Evolutionary conservation across 306 rosid species (phyloP).

Genomic region (Malus orientalis): DNA sequence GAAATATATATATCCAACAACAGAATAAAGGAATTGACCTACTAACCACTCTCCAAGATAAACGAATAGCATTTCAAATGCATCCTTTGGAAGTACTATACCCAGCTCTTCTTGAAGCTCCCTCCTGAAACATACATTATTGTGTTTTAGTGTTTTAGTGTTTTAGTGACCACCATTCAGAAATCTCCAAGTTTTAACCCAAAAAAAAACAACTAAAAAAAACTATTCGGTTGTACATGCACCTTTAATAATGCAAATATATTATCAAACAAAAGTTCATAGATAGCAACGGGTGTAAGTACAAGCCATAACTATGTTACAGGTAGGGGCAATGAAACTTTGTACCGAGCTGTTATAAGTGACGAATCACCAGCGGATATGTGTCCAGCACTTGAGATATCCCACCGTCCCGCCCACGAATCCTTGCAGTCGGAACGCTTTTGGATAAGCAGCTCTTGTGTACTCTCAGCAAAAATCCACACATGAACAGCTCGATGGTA

Average conservation of each 20-base stretch:
- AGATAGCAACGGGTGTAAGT: neutral
- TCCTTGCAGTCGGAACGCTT: slow-evolving; percentile 78
- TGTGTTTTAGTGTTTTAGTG: neutral
- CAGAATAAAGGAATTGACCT: neutral
- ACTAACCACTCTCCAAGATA: slow-evolving; percentile 77
- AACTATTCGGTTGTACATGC: neutral
- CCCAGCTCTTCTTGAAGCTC: slow-evolving; percentile 97
- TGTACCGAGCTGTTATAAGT: slow-evolving; percentile 66
- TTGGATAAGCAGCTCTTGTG: slow-evolving; percentile 73
- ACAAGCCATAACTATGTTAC: neutral
- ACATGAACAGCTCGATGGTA: slow-evolving; percentile 93
- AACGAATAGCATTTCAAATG: slow-evolving; percentile 73
- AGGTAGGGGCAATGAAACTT: neutral
- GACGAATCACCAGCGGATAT: slow-evolving; percentile 78
- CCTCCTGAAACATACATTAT: slow-evolving; percentile 51
- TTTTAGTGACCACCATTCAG: neutral
- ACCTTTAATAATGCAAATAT: neutral
- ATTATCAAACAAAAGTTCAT: neutral
- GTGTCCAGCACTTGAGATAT: slow-evolving; percentile 92
- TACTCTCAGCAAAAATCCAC: slow-evolving; percentile 77
- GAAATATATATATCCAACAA: neutral
- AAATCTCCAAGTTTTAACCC: neutral
- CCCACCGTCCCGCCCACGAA: slow-evolving; percentile 87
- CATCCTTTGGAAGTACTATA: slow-evolving; percentile 71
- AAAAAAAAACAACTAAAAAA: neutral